These are phyloP conservation scores for Capsicum baccatum DNA, from an alignment of 257 asterid species.

Conservation along the genomic window DNA sequence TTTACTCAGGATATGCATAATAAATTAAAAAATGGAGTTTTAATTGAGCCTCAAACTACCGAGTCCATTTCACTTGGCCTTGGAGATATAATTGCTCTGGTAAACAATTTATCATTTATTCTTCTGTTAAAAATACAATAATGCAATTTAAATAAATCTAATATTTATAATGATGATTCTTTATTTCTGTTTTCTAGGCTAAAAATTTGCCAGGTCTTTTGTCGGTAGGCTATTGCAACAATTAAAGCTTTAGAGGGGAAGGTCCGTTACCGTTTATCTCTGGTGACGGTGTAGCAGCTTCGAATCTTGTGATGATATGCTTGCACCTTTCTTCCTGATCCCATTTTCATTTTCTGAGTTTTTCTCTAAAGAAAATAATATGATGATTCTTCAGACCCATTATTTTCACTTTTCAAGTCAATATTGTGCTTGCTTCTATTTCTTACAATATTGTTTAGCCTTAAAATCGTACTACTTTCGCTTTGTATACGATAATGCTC, in stretches of 20 bases:
- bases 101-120: constrained; percentile 38
- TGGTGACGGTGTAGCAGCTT: constrained; percentile 12
- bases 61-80: constrained; percentile 59
- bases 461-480: neutral
- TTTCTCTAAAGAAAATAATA: too few relatives aligned
- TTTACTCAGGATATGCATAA: constrained; percentile 58
- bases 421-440: neutral
- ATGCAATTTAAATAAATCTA: neutral
- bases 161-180: neutral
- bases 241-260: constrained; percentile 89
- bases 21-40: constrained; percentile 78
- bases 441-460: neutral
- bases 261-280: constrained; percentile 55
- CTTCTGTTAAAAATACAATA: neutral
- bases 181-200: neutral
- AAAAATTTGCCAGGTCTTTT: constrained; percentile 56
- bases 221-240: constrained; percentile 62
- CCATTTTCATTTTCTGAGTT: neutral
- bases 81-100: constrained; percentile 75
- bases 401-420: constrained; percentile 20
- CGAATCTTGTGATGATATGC: neutral
- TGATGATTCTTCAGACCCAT: neutral
- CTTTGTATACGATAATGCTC: neutral
- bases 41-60: constrained; percentile 62
- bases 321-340: neutral